Conservation (phyloP, 2,329 filamentous ascomycete species). For the Byssochlamys sp. region DNA sequence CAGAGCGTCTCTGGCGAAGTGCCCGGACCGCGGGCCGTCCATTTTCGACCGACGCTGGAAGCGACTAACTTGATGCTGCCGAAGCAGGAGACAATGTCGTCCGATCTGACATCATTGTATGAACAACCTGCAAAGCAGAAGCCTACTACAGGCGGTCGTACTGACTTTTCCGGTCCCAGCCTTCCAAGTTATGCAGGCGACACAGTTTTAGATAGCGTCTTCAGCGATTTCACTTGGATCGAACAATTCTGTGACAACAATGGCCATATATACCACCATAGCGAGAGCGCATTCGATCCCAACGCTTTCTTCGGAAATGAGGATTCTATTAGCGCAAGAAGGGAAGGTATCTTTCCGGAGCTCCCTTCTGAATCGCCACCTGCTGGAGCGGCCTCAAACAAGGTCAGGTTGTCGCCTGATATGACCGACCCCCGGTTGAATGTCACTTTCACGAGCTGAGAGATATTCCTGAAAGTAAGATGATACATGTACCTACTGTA, state of each 20-base stretch:
- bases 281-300: not conserved
- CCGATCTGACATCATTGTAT: not conserved
- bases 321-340: not conserved
- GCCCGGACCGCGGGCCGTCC: not conserved
- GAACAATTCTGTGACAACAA: not conserved
- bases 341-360: not conserved
- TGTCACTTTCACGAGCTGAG: not conserved
- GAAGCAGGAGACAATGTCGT: not conserved
- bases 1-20: not conserved
- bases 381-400: not conserved
- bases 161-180: not conserved
- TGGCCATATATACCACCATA: not conserved
- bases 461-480: not conserved
- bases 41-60: not conserved
- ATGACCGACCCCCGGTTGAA: not conserved
- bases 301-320: not conserved
- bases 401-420: not conserved
- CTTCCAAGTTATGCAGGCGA: not conserved
- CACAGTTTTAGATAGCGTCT: not conserved
- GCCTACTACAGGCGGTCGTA: not conserved
- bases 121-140: not conserved
- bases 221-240: not conserved
- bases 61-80: not conserved
- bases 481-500: not conserved
- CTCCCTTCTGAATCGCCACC: not conserved